phyloP scores from a whole-genome alignment of 495 filamentous ascomycete species.

The Lasiosphaeris hirsuta region DNA sequence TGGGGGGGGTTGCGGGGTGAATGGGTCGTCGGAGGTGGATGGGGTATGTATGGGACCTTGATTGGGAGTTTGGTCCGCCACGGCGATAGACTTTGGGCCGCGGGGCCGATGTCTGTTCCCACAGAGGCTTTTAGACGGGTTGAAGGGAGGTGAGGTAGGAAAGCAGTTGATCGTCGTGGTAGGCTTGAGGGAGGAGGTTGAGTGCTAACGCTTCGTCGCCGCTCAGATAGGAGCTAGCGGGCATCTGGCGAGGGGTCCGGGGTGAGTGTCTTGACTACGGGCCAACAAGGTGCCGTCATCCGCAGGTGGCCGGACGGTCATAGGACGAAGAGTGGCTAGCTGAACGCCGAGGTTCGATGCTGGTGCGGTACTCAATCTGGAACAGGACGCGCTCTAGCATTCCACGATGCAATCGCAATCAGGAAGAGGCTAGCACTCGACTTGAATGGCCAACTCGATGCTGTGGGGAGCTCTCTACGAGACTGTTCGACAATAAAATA shows the following conservation, averaged over 20 bases:
- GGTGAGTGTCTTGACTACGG: slow-evolving; percentile 3
- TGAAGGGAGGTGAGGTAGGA: background rate
- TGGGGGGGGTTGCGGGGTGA: slow-evolving; percentile 38
- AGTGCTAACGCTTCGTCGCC: background rate
- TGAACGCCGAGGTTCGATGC: too few relatives aligned
- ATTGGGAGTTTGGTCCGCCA: slow-evolving; percentile 35
- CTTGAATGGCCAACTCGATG: too few relatives aligned
- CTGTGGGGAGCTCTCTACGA: too few relatives aligned
- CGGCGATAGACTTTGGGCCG: slow-evolving; percentile 28
- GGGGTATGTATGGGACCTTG: slow-evolving; percentile 22
- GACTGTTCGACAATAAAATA: too few relatives aligned
- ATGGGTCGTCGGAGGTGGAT: slow-evolving; percentile 43
- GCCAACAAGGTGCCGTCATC: slow-evolving; percentile 23
- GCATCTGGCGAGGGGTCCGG: slow-evolving; percentile 3
- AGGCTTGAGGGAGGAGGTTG: background rate
- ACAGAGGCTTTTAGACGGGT: slow-evolving; percentile 17
- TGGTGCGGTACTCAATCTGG: too few relatives aligned
- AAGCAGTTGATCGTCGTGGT: slow-evolving; percentile 10
- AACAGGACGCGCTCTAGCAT: too few relatives aligned
- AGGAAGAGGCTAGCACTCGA: too few relatives aligned
- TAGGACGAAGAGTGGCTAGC: background rate
- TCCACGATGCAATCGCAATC: too few relatives aligned
- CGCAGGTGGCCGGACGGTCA: slow-evolving; percentile 9
- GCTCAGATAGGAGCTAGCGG: background rate
- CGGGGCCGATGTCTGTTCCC: slow-evolving; percentile 30